Evolutionary conservation across 2,329 filamentous ascomycete species (phyloP).

Genomic region (Myriosclerotinia scirpicola): DNA sequence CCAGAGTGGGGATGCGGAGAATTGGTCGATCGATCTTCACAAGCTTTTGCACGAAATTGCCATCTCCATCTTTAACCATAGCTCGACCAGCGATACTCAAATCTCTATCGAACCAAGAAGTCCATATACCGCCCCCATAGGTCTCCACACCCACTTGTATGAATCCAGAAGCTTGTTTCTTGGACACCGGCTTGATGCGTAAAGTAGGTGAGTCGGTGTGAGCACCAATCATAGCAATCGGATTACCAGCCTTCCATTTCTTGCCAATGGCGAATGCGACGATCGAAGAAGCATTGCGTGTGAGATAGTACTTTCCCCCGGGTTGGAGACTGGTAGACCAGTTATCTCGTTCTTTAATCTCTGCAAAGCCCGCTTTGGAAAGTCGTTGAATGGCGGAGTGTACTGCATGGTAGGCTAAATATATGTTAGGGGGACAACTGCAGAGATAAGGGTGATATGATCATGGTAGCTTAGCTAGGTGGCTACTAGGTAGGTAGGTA

Average conservation of each 20-base stretch:
- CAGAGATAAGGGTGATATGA: conserved; percentile 48
- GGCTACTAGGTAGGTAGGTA: conserved; percentile 25
- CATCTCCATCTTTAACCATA: conserved; percentile 72
- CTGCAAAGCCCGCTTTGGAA: conserved; percentile 78
- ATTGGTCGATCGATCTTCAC: conserved; percentile 90
- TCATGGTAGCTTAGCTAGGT: conserved; percentile 29
- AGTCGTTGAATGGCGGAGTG: conserved; percentile 74
- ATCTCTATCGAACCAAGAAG: conserved; percentile 97
- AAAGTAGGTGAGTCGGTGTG: conserved; percentile 95
- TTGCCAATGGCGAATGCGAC: conserved; percentile 89
- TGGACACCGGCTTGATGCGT: conserved; percentile 90
- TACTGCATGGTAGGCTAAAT: conserved; percentile 75
- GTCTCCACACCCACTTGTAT: conserved; percentile 94
- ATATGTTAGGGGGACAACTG: conserved; percentile 42
- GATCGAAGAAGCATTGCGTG: conserved; percentile 88
- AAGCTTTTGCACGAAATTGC: conserved; percentile 76
- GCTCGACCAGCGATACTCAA: conserved; percentile 85
- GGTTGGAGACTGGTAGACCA: conserved; percentile 79
- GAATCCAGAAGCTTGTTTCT: conserved; percentile 82
- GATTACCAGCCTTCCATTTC: conserved; percentile 88
- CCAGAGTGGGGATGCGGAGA: conserved; percentile 86
- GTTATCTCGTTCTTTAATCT: conserved; percentile 86
- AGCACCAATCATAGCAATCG: conserved; percentile 88
- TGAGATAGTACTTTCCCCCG: conserved; percentile 95
- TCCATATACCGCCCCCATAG: conserved; percentile 96